Evolutionary conservation across 2,329 filamentous ascomycete species (phyloP), one percentile per base, ranked within the genome.

Genomic region (Fusarium sacchari): DNA sequence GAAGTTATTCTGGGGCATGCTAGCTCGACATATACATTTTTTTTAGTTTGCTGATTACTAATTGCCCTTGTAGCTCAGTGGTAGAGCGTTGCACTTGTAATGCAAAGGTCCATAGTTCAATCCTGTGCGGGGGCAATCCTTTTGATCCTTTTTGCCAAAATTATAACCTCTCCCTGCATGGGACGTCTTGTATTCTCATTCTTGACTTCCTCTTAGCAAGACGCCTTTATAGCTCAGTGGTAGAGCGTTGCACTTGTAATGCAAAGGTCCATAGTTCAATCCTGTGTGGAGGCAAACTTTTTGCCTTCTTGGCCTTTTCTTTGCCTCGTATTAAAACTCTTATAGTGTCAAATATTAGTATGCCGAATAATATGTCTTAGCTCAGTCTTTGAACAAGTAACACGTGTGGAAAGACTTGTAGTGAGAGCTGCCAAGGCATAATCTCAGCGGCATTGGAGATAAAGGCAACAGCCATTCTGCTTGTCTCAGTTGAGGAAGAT

Each of bases 51-150:
- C 12, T 39, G 39, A 37, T 32, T 20, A 64, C 28, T 14, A 67
- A 53, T 28, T 57, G 69, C 69, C 64, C 46, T 72, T 73, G 50
- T 74, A 74, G 72, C 72, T 74, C 72, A 74, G 72, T 72, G 64
- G 68, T 74, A 74, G 67, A 74, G 72, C 71, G 64, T 74, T 72
- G 72, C 72, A 74, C 72, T 74, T 74, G 72, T 74, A 74, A 74
- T 74, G 71, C 71, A 72, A 74, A 74, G 72, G 72, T 74, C 72
- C 72, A 74, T 74, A 63, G 72, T 72, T 74, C 72, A 74, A 74
- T 72, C 69, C 72, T 60, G 72, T 74, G 72, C 42, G 72, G 71
- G 46, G 72, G 72, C 71, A 72, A 37, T 39, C 17, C 5, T 72
- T 74, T 74, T 56, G 30, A 10, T n/a, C 24, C 62, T 70, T 61